These are phyloP conservation scores for Agapanthus africanus DNA, from an alignment of 106 monocot genomes.

Conservation along the genomic window DNA sequence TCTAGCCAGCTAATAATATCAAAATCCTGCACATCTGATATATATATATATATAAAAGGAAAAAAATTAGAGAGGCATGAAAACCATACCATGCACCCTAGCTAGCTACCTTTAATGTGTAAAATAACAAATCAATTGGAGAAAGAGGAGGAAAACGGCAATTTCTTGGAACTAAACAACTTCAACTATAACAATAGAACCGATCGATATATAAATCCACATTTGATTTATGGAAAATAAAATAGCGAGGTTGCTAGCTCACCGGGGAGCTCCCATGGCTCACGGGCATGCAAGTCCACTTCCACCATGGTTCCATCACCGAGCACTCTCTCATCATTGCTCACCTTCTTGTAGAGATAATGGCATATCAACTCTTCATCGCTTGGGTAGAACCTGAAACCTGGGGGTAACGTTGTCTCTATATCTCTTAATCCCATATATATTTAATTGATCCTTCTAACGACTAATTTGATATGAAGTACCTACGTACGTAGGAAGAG, in stretches of 20 bases:
- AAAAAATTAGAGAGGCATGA: neutral
- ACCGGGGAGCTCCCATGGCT: slow-evolving; percentile 98
- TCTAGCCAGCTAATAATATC: neutral
- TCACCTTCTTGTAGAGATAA: slow-evolving; percentile 87
- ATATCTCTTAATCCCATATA: slow-evolving; percentile 69
- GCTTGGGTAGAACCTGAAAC: slow-evolving; percentile 88
- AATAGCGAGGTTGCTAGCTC: neutral
- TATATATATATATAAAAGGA: too few relatives aligned
- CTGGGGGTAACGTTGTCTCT: slow-evolving; percentile 64
- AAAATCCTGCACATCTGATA: too few relatives aligned
- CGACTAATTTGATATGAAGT: too few relatives aligned
- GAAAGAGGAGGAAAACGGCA: neutral
- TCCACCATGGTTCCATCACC: slow-evolving; percentile 72
- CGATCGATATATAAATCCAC: too few relatives aligned
- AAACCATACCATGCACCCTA: too few relatives aligned
- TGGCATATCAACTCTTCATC: slow-evolving; percentile 86
- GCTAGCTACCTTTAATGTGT: too few relatives aligned
- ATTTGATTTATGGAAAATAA: neutral
- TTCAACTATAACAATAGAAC: too few relatives aligned
- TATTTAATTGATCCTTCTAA: too few relatives aligned
- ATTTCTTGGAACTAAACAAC: neutral
- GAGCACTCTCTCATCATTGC: slow-evolving; percentile 33
- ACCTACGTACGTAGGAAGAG: neutral
- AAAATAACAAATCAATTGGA: too few relatives aligned
- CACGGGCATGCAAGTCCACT: slow-evolving; percentile 66